Base-by-base conservation (phyloP, 192 early-diverging fungal genomes). In the Mortierella alpina region DNA sequence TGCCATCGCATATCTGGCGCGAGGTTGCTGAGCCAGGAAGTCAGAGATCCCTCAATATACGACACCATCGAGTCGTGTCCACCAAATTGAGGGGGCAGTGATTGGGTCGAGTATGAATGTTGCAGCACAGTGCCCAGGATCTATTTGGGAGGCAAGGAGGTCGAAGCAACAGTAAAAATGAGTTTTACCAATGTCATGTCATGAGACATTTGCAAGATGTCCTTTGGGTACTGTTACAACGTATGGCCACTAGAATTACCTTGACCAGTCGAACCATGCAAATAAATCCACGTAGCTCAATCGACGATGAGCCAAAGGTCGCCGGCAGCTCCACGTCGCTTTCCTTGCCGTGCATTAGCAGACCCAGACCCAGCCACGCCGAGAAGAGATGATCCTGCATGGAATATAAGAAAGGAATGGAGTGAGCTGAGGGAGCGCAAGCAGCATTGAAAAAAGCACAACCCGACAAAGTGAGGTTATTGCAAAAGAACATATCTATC, bases 361-460 rank as follows among this genome's bases (percentile, higher is more conserved):
- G 64, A 14, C 76, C 69, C 31, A 79, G 41, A 13, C 76, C 76
- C 12, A 66, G 63, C 76, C 76, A 79, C 6, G 76, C 49, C 5
- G 76, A 79, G 64, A 79, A 72, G 71, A 72, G 76, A 67, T 79
- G 76, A n/a, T 79, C 76, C 76, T 79, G 55, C 4, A 60, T 18
- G 51, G 13, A 70, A 51, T 13, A 18, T 46, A 44, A 56, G 65
- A 41, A 56, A 1, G 40, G 0, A 14, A 46, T 10, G 59, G 42
- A 13, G 39, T 59, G 31, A 31, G 31, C 31, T 31, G 31, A 31
- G 31, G 31, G 31, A 31, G 31, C 31, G 31, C 31, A 31, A 31
- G 31, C 1, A 3, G 31, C 31, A 31, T 3, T 31, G 31, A 31
- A 31, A 31, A 31, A 31, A 31, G 31, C 31, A 31, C 31, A 31